Percentiles rank a stretch among this genome's conserved stretches.
phyloP scores from a whole-genome alignment of 2,329 filamentous ascomycete species.

The Phoma sp. region DNA sequence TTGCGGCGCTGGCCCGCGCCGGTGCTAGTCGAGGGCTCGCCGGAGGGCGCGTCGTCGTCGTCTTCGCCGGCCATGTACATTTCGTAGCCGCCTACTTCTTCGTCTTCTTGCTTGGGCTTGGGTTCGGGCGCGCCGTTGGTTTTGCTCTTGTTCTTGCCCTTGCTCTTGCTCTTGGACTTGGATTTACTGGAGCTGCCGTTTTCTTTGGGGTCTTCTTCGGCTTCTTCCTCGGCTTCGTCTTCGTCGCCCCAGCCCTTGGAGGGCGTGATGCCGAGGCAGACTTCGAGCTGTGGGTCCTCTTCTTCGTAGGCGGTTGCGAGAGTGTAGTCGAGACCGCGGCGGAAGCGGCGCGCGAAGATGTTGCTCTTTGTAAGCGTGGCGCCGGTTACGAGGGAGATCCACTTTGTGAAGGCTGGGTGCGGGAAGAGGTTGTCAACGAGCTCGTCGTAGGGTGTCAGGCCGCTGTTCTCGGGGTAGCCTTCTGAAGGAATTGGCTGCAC shows the following conservation, averaged over 20 bases:
- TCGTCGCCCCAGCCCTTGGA: slow-evolving; percentile 83
- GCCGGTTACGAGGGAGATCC: slow-evolving; percentile 84
- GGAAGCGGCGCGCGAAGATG: slow-evolving; percentile 84
- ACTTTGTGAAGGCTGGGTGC: slow-evolving; percentile 84
- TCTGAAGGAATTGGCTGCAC: slow-evolving; percentile 47
- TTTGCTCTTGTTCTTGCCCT: slow-evolving; percentile 20
- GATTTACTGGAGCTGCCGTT: slow-evolving; percentile 45
- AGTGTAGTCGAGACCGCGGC: slow-evolving; percentile 87
- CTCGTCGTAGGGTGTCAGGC: slow-evolving; percentile 67
- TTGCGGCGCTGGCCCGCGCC: slow-evolving; percentile 57
- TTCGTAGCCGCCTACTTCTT: slow-evolving; percentile 76
- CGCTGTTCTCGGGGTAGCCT: slow-evolving; percentile 42
- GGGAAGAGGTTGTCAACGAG: slow-evolving; percentile 84
- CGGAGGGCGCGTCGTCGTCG: slow-evolving; percentile 63
- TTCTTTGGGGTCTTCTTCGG: slow-evolving; percentile 52
- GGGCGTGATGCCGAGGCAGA: slow-evolving; percentile 87
- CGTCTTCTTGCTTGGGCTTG: slow-evolving; percentile 54
- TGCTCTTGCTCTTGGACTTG: slow-evolving; percentile 12
- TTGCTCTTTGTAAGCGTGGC: slow-evolving; percentile 76
- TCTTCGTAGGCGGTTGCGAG: slow-evolving; percentile 83
- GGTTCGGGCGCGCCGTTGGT: slow-evolving; percentile 19
- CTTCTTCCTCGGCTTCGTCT: slow-evolving; percentile 60
- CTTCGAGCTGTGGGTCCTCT: slow-evolving; percentile 78
- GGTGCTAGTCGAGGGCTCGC: slow-evolving; percentile 48
- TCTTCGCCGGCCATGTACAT: slow-evolving; percentile 91